A percentile compares a stretch with the other conserved stretches of the same genome.
Conservation (phyloP, 768 basidiomycete genomes). For the Kwoniella botswanensis region DNA sequence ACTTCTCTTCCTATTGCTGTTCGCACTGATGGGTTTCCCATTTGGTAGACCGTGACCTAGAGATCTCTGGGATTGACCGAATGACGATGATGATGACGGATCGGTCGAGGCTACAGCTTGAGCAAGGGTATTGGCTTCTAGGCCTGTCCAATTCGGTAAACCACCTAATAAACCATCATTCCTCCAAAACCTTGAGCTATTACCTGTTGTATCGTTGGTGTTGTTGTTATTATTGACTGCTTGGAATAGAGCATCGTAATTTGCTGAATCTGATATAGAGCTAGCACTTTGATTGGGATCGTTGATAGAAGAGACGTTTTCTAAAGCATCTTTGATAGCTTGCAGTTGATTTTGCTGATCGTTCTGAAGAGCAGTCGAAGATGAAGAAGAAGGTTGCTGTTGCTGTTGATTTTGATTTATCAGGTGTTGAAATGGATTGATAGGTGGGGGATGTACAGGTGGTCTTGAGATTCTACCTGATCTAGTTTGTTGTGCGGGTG, state of each 20-base stretch:
- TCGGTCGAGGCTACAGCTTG: conserved; percentile 16
- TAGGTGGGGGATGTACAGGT: conserved; percentile 19
- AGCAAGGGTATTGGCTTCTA: conserved; percentile 20
- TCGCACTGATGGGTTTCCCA: conserved; percentile 1
- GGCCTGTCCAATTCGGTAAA: conserved; percentile 11
- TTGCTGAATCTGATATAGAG: not conserved
- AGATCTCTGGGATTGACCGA: conserved; percentile 1
- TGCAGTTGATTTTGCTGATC: conserved; percentile 15
- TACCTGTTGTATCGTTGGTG: not conserved
- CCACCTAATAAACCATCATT: conserved; percentile 10
- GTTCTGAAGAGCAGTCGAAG: not conserved
- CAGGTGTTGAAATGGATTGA: conserved; percentile 14
- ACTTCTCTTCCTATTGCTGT: conserved; percentile 12
- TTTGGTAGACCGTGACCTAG: conserved; percentile 22
- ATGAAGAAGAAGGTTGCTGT: not conserved
- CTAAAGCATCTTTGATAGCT: conserved; percentile 27
- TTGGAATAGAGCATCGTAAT: conserved; percentile 25
- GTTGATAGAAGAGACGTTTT: conserved; percentile 20
- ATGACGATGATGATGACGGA: conserved; percentile 4
- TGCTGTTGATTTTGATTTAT: not conserved
- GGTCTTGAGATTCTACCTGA: conserved; percentile 36
- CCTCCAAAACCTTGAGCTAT: conserved; percentile 15
- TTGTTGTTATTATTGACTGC: conserved; percentile 11
- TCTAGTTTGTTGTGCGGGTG: conserved; percentile 32
- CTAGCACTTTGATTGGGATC: not conserved